A percentile compares a stretch with the other conserved stretches of the same genome.
phyloP scores from a whole-genome alignment of 768 basidiomycete genomes.

The Panaeolus papilionaceus region DNA sequence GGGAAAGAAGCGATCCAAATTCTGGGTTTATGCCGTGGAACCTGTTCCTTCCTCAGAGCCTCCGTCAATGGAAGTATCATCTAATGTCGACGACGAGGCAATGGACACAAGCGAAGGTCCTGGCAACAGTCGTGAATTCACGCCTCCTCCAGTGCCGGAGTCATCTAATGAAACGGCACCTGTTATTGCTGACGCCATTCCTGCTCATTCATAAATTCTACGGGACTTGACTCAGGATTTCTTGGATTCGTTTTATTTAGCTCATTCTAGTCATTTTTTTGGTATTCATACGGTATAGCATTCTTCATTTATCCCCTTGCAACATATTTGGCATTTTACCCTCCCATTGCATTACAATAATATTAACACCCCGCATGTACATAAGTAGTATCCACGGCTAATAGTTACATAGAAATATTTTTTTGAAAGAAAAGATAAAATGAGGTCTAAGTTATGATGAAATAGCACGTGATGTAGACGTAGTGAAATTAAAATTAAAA shows the following conservation, averaged over 20 bases:
- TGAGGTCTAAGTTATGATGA: too few species aligned
- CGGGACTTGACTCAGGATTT: not conserved
- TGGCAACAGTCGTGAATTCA: conserved; percentile 5
- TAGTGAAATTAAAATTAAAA: not conserved
- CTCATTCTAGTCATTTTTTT: not conserved
- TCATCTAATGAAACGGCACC: not conserved
- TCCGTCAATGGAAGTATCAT: conserved; percentile 21
- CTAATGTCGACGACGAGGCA: conserved; percentile 9
- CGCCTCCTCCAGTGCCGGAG: not conserved
- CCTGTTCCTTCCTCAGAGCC: conserved; percentile 48
- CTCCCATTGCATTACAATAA: conserved; percentile 11
- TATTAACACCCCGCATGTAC: conserved; percentile 15
- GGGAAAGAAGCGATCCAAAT: conserved; percentile 86
- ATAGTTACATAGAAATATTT: conserved; percentile 19
- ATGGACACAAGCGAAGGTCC: conserved; percentile 14
- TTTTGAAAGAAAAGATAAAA: too few species aligned
- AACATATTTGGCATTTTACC: conserved; percentile 20
- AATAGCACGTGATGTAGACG: conserved; percentile 13
- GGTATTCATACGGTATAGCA: conserved; percentile 14
- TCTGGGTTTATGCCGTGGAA: conserved; percentile 90
- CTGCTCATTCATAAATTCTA: conserved; percentile 2
- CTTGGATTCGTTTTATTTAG: not conserved
- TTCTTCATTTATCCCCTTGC: conserved; percentile 28
- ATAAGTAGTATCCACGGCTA: conserved; percentile 25
- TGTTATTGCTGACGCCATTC: not conserved